Conservation (phyloP, 148 eudicot genomes). For the Heliamphora exappendiculata region DNA sequence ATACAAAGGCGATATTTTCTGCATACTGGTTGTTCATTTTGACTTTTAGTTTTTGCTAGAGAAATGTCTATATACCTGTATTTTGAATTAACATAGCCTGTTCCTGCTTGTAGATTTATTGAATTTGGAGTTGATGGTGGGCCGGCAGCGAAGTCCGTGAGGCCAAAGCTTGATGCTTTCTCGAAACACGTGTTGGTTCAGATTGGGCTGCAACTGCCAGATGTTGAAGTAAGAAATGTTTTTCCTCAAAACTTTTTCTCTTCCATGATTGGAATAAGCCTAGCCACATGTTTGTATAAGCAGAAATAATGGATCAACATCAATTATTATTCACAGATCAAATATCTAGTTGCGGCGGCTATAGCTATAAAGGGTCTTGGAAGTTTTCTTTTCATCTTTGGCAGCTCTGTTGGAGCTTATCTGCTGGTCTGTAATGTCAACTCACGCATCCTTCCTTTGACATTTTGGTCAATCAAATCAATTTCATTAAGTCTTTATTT, state of each 20-base stretch:
- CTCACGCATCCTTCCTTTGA: neutral
- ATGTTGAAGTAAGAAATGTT: conserved; percentile 43
- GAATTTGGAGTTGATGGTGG: conserved; percentile 83
- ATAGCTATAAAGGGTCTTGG: conserved; percentile 72
- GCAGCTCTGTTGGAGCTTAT: conserved; percentile 76
- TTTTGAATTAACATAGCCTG: neutral
- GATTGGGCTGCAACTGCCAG: conserved; percentile 60
- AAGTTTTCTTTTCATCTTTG: conserved; percentile 68
- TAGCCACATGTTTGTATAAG: neutral
- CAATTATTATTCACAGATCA: conserved; percentile 39
- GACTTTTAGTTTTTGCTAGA: neutral
- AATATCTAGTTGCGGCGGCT: conserved; percentile 55
- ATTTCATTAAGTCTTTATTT: neutral
- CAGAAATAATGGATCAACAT: neutral
- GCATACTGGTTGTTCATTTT: neutral
- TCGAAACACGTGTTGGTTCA: conserved; percentile 48
- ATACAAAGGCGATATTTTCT: neutral
- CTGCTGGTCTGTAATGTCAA: conserved; percentile 43
- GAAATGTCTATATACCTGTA: neutral
- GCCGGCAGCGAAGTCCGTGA: conserved; percentile 55
- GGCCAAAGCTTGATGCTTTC: conserved; percentile 57
- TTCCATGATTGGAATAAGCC: neutral
- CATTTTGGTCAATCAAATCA: neutral
- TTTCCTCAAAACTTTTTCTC: neutral
- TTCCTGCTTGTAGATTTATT: conserved; percentile 51